Conservation (phyloP, 2,329 filamentous ascomycete species). For the Epichloe baconii region DNA sequence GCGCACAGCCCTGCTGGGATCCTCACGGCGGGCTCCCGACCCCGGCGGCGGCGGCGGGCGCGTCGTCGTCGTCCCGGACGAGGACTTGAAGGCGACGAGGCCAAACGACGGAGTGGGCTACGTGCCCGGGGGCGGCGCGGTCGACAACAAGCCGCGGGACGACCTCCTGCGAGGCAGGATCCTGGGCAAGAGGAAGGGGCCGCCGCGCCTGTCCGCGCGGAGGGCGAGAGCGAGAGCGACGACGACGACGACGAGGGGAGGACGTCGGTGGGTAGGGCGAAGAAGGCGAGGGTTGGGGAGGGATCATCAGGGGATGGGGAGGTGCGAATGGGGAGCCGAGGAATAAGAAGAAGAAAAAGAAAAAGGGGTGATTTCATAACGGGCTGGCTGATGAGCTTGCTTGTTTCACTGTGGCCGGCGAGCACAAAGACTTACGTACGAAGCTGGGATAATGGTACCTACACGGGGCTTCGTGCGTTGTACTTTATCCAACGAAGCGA, state of each 20-base stretch:
- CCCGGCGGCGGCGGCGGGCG: neutral
- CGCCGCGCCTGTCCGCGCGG: neutral
- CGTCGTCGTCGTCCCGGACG: slow-evolving; percentile 5
- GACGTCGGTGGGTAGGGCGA: slow-evolving; percentile 21
- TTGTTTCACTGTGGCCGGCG: too few relatives aligned
- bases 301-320: too few relatives aligned
- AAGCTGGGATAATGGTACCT: too few relatives aligned
- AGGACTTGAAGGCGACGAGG: neutral
- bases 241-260: slow-evolving; percentile 24
- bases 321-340: neutral
- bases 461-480: too few relatives aligned
- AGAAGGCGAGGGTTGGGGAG: slow-evolving; percentile 4
- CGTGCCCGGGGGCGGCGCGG: slow-evolving; percentile 16
- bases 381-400: neutral
- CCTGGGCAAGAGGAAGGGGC: slow-evolving; percentile 11
- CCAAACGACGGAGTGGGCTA: slow-evolving; percentile 30
- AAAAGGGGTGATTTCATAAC: neutral
- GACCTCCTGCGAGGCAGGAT: neutral
- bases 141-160: neutral
- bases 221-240: slow-evolving; percentile 16
- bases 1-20: slow-evolving; percentile 20
- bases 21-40: slow-evolving; percentile 9
- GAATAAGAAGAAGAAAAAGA: neutral
- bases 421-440: too few relatives aligned
- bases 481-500: neutral